phyloP scores from a whole-genome alignment of 108 stramenopile genomes.

The Skeletonema marinoi region DNA sequence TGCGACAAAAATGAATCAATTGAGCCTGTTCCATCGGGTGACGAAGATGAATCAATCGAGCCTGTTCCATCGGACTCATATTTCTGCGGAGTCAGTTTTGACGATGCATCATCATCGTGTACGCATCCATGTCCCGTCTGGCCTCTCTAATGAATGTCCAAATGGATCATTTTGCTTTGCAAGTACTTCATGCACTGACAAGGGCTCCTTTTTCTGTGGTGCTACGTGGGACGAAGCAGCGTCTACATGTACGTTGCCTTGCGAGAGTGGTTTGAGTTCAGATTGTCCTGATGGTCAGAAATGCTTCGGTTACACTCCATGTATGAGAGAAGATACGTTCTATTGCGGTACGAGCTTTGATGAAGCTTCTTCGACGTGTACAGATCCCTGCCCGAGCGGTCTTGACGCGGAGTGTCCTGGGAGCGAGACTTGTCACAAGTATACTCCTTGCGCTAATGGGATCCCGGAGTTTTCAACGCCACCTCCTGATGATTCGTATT shows the following conservation, averaged over 20 bases:
- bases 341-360: constrained; percentile 48
- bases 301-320: constrained; percentile 85
- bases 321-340: constrained; percentile 38
- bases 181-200: constrained; percentile 34
- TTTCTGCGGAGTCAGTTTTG: constrained; percentile 18
- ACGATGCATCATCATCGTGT: constrained; percentile 20
- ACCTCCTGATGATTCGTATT: constrained; percentile 35
- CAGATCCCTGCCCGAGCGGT: constrained; percentile 33
- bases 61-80: background rate
- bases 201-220: constrained; percentile 69
- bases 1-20: constrained; percentile 44
- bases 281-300: constrained; percentile 74
- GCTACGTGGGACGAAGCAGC: constrained; percentile 81
- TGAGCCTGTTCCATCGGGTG: background rate
- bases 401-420: constrained; percentile 31
- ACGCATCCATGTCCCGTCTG: constrained; percentile 11
- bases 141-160: constrained; percentile 34
- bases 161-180: constrained; percentile 35
- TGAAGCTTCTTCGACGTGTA: constrained; percentile 34
- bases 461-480: background rate
- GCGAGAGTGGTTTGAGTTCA: constrained; percentile 57
- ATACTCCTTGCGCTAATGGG: constrained; percentile 43
- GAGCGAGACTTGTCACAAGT: constrained; percentile 34
- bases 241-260: constrained; percentile 59
- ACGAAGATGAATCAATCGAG: background rate